These are phyloP conservation scores for Xanthoparmelia taractica DNA, from an alignment of 495 filamentous ascomycete species.

Conservation along the genomic window DNA sequence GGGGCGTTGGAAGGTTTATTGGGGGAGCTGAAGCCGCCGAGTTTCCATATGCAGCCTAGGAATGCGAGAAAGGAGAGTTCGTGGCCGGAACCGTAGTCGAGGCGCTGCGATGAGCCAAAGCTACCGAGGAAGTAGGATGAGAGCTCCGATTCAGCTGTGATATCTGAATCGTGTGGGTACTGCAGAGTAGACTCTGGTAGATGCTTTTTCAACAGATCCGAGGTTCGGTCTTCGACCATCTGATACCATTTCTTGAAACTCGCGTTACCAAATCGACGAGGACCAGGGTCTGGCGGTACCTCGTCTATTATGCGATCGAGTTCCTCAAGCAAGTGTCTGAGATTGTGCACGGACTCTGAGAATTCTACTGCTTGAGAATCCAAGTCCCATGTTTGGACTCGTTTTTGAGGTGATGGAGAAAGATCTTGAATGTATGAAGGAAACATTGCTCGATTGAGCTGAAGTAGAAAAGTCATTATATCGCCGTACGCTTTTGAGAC, in stretches of 20 bases:
- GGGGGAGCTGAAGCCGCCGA: slow-evolving; percentile 57
- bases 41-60: slow-evolving; percentile 80
- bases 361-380: slow-evolving; percentile 41
- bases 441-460: slow-evolving; percentile 83
- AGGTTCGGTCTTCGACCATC: slow-evolving; percentile 51
- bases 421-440: slow-evolving; percentile 44
- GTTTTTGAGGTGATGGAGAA: slow-evolving; percentile 20
- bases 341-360: slow-evolving; percentile 53
- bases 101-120: slow-evolving; percentile 79
- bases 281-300: slow-evolving; percentile 75
- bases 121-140: slow-evolving; percentile 72
- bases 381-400: slow-evolving; percentile 48
- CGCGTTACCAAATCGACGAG: slow-evolving; percentile 83
- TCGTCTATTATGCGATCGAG: slow-evolving; percentile 64
- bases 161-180: slow-evolving; percentile 25
- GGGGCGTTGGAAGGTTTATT: slow-evolving; percentile 27
- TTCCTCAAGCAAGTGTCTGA: slow-evolving; percentile 54
- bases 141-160: slow-evolving; percentile 56
- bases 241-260: slow-evolving; percentile 79
- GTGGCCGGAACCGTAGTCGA: slow-evolving; percentile 96
- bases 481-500: slow-evolving; percentile 73
- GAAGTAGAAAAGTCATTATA: slow-evolving; percentile 76
- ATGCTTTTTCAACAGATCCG: slow-evolving; percentile 52
- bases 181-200: slow-evolving; percentile 46
- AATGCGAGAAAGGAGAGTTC: slow-evolving; percentile 93